Percentiles rank a stretch among this genome's conserved stretches.
Evolutionary conservation across 2,329 filamentous ascomycete genomes (phyloP).

Genomic region (Aspergillus intermedius): DNA sequence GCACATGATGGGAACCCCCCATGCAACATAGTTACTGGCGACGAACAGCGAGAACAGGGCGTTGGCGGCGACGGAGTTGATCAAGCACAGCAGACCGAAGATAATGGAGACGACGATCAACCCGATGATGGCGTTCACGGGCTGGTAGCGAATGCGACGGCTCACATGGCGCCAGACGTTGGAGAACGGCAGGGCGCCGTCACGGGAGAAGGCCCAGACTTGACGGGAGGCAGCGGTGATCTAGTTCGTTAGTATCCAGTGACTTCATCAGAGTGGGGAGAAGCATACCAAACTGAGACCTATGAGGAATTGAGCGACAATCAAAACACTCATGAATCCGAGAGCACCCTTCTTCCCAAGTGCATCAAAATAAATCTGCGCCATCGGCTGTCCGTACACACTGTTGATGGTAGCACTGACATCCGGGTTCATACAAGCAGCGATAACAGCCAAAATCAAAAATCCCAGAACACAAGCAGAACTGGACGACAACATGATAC

Average conservation of each 20-base stretch:
- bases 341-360: constrained; percentile 54
- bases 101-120: constrained; percentile 47
- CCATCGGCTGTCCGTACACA: constrained; percentile 54
- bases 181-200: constrained; percentile 57
- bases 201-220: constrained; percentile 58
- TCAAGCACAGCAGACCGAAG: constrained; percentile 53
- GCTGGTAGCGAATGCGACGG: constrained; percentile 51
- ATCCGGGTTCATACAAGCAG: constrained; percentile 51
- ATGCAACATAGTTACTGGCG: constrained; percentile 56
- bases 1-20: constrained; percentile 54
- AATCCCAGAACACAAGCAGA: constrained; percentile 50
- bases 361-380: constrained; percentile 55
- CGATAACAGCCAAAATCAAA: constrained; percentile 52
- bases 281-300: constrained; percentile 45
- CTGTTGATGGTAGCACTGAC: constrained; percentile 44
- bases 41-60: constrained; percentile 53
- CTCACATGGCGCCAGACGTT: constrained; percentile 52
- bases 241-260: constrained; percentile 15
- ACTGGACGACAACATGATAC: constrained; percentile 52
- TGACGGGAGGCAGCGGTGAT: constrained; percentile 55
- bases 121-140: constrained; percentile 51
- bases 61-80: constrained; percentile 51
- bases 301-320: constrained; percentile 59
- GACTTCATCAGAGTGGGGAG: background rate
- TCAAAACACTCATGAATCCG: constrained; percentile 53